A percentile compares a stretch with the other conserved stretches of the same genome.
phyloP scores from a whole-genome alignment of 2,329 filamentous ascomycete species.

The Colletotrichum somersetense region DNA sequence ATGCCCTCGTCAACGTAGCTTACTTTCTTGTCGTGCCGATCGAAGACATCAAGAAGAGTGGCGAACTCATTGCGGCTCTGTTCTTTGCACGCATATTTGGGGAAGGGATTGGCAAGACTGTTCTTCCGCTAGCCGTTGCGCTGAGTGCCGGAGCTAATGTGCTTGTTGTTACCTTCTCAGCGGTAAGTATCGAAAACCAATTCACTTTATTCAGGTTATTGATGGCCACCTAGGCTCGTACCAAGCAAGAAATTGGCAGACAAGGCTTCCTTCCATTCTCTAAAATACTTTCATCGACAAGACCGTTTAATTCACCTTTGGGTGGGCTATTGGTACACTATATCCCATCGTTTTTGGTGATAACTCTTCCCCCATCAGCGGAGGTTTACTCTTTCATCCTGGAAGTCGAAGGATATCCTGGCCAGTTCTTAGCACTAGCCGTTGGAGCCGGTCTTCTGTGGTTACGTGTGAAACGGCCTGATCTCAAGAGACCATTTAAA shows the following conservation, averaged over 20 bases:
- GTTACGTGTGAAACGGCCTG: conserved; percentile 70
- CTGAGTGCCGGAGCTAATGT: conserved; percentile 78
- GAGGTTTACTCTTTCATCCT: conserved; percentile 80
- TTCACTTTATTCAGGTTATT: conserved; percentile 27
- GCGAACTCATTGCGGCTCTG: conserved; percentile 75
- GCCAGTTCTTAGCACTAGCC: conserved; percentile 70
- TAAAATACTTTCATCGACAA: conserved; percentile 70
- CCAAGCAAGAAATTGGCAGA: conserved; percentile 80
- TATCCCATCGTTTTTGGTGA: conserved; percentile 76
- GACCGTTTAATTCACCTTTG: conserved; percentile 75
- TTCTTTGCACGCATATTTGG: conserved; percentile 77
- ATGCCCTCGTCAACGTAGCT: conserved; percentile 74
- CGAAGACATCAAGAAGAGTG: conserved; percentile 74
- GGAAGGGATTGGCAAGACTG: conserved; percentile 63
- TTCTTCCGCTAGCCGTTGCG: conserved; percentile 75
- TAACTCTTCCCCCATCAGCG: conserved; percentile 72
- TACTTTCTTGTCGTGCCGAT: conserved; percentile 75
- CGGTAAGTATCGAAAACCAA: conserved; percentile 58
- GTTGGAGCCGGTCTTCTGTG: conserved; percentile 70
- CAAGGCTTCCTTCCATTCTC: conserved; percentile 78
- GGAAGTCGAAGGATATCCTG: conserved; percentile 78
- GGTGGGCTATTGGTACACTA: conserved; percentile 78
- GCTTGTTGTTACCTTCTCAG: conserved; percentile 77
- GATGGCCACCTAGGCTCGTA: conserved; percentile 63
- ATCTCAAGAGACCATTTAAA: conserved; percentile 73